Conservation (phyloP, 305 asterid species). For the Fraxinus paxiana region DNA sequence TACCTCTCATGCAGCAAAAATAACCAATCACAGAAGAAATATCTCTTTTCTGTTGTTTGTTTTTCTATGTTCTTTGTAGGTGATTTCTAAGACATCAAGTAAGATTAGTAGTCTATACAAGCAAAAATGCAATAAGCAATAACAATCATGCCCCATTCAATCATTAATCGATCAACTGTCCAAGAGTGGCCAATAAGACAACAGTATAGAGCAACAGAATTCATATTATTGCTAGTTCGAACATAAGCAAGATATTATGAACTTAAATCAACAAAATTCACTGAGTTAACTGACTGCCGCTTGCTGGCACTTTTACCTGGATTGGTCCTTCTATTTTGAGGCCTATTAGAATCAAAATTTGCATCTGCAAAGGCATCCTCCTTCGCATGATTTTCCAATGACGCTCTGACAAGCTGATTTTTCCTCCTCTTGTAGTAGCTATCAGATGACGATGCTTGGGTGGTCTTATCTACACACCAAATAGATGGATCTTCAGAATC, state of each 20-base stretch:
- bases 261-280: neutral
- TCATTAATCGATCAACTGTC: neutral
- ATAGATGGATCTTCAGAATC: conserved; percentile 32
- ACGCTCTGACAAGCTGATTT: conserved; percentile 81
- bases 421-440: conserved; percentile 76
- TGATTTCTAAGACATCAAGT: neutral
- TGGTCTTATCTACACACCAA: conserved; percentile 32
- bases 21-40: neutral
- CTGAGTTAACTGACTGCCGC: conserved; percentile 38
- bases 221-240: neutral
- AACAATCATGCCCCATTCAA: conserved; percentile 5
- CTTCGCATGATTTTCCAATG: conserved; percentile 35
- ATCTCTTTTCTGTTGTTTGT: neutral
- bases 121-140: conserved; percentile 1
- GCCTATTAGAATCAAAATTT: conserved; percentile 33
- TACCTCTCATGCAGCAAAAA: neutral
- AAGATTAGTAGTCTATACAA: neutral
- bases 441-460: conserved; percentile 45
- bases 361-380: conserved; percentile 30
- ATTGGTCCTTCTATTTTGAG: conserved; percentile 12
- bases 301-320: conserved; percentile 33
- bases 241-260: neutral
- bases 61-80: neutral
- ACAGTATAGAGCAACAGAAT: conserved; percentile 5
- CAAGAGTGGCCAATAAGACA: conserved; percentile 7